These are phyloP conservation scores for Vigna reflexopilosa DNA, from an alignment of 306 rosid species.

Conservation along the genomic window DNA sequence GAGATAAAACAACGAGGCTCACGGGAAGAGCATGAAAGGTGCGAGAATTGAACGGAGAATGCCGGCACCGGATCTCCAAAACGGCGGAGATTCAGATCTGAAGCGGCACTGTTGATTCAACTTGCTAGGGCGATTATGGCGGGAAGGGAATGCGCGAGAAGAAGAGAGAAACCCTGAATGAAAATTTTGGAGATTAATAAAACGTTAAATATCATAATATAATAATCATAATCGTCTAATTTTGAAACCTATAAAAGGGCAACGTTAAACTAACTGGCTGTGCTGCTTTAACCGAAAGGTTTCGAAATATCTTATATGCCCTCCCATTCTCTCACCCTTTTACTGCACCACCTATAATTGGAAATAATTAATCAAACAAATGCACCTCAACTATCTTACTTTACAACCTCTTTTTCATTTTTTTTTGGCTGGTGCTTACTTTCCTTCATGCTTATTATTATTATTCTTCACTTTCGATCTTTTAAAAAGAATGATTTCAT, in stretches of 20 bases:
- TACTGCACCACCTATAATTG: constrained; percentile 29
- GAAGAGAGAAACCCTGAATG: constrained; percentile 27
- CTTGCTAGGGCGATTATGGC: constrained; percentile 41
- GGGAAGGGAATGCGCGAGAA: background rate
- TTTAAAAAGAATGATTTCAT: no score
- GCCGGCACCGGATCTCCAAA: constrained; percentile 49
- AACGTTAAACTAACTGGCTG: constrained; percentile 20
- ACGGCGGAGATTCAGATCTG: constrained; percentile 68
- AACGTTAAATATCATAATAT: constrained; percentile 23
- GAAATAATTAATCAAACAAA: constrained; percentile 34
- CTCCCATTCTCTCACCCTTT: background rate
- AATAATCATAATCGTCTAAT: constrained; percentile 15
- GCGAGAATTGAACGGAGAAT: constrained; percentile 43
- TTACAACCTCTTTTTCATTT: background rate
- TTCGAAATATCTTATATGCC: constrained; percentile 20
- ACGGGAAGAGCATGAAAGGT: constrained; percentile 77
- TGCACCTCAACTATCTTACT: background rate
- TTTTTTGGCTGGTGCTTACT: background rate
- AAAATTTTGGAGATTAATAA: constrained; percentile 34
- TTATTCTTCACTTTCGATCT: no score
- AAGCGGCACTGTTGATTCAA: constrained; percentile 37
- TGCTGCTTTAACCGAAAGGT: background rate
- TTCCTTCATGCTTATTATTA: no score
- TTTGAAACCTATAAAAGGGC: constrained; percentile 63
- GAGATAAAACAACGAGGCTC: constrained; percentile 43